Base-by-base conservation (phyloP, 352 stramenopile genomes). In the Phytophthora chlamydospora region DNA sequence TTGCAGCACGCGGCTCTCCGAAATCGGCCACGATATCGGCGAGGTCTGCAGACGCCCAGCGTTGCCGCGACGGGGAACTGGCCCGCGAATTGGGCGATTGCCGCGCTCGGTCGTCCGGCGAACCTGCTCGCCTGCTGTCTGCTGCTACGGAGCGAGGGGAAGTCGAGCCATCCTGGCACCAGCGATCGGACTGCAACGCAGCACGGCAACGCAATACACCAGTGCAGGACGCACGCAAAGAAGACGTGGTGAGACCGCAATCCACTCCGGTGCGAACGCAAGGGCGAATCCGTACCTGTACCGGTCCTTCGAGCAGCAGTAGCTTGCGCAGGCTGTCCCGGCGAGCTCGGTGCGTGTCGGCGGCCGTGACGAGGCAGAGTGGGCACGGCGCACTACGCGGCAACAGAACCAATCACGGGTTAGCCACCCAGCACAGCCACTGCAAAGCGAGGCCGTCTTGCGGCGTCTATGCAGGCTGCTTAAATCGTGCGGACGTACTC, bases 241-340 rank as follows among this genome's bases (percentile, higher is more conserved):
- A 9, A 48, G 14, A 27, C 59, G 11, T 59, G 31, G 6, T 11
- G 5, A 47, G 36, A 21, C n/a, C 14, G 19, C 11, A 11, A 43
- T n/a, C 21, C 31, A 24, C 6, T 10, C 24, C 21, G 4, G 14
- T 8, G 21, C 47, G 46, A 62, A 39, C 33, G 38, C 44, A 49
- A 58, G 8, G 16, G 4, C 17, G 36, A n/a, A 13, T 14, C 17
- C n/a, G 32, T 14, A 32, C 41, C 12, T n/a, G 48, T 62, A 47
- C 54, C 38, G 40, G 16, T 43, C 27, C 24, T 6, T 29, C 46
- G 35, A 62, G 53, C 10, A 12, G 43, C 36, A 73, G 36, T 41
- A 65, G 31, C 17, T 47, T 62, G 39, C 74, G 71, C 42, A 83
- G 50, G 32, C 73, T 56, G 31, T 83, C 68, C 13, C 74, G 71